A percentile compares a stretch with the other conserved stretches of the same genome.
Conservation (phyloP, 495 filamentous ascomycete species). For the Mycothermus thermophilus region DNA sequence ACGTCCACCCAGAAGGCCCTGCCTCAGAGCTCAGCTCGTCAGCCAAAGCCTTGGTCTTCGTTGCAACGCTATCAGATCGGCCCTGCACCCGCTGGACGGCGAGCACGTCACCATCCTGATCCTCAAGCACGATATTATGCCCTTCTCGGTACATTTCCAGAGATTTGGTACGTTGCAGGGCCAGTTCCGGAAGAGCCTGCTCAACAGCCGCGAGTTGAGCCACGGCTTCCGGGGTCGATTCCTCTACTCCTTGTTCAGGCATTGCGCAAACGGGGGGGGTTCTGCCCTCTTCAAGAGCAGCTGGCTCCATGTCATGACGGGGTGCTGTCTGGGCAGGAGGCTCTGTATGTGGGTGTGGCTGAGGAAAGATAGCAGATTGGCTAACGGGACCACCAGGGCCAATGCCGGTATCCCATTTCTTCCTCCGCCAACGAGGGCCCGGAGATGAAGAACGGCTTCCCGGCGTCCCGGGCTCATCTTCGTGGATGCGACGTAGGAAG, state of each 20-base stretch:
- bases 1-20: slow-evolving; percentile 29
- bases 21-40: slow-evolving; percentile 31
- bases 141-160: slow-evolving; percentile 73
- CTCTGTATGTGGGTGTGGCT: slow-evolving; percentile 36
- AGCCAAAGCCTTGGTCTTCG: slow-evolving; percentile 21
- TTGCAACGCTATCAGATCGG: slow-evolving; percentile 16
- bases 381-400: slow-evolving; percentile 80
- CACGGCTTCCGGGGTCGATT: no score
- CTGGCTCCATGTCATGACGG: no score
- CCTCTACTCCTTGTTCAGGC: no score
- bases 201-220: slow-evolving; percentile 7
- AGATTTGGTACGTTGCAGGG: slow-evolving; percentile 22
- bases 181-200: slow-evolving; percentile 12
- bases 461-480: slow-evolving; percentile 50
- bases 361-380: slow-evolving; percentile 78
- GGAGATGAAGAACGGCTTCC: slow-evolving; percentile 46
- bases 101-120: slow-evolving; percentile 78
- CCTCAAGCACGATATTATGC: slow-evolving; percentile 67
- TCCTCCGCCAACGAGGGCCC: slow-evolving; percentile 48
- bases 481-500: slow-evolving; percentile 69
- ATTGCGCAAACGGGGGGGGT: no score
- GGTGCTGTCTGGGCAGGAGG: no score
- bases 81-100: slow-evolving; percentile 17
- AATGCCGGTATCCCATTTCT: slow-evolving; percentile 53
- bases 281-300: no score